phyloP scores from a whole-genome alignment of 2,329 filamentous ascomycete genomes.

The Phaeosphaeria sp. region DNA sequence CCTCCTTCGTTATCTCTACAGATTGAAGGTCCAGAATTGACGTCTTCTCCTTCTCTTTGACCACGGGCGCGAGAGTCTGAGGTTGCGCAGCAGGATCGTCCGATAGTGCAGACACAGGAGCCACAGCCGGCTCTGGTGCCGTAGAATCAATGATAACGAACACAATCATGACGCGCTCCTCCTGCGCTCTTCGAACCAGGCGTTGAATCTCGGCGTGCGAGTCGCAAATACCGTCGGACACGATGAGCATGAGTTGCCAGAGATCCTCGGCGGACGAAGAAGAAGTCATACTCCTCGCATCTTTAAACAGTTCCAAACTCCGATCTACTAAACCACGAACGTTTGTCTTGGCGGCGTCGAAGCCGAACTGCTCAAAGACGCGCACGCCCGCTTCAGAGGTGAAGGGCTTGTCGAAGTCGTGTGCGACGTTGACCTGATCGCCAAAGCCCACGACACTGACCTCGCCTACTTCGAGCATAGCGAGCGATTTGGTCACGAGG shows the following conservation, averaged over 20 bases:
- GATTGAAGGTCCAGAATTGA: constrained; percentile 89
- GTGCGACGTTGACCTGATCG: constrained; percentile 79
- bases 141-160: constrained; percentile 90
- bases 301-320: constrained; percentile 81
- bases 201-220: constrained; percentile 84
- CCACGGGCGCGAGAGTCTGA: constrained; percentile 21
- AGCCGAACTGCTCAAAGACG: constrained; percentile 83
- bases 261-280: constrained; percentile 67
- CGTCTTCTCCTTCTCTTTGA: constrained; percentile 59
- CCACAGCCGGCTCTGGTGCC: constrained; percentile 18
- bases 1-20: constrained; percentile 78
- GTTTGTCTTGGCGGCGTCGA: constrained; percentile 85
- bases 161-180: constrained; percentile 96
- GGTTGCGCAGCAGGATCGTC: not conserved
- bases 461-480: constrained; percentile 93
- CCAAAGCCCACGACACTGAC: constrained; percentile 93
- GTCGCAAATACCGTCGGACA: constrained; percentile 93
- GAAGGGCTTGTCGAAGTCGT: constrained; percentile 84
- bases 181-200: constrained; percentile 83
- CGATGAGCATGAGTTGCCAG: constrained; percentile 93
- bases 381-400: constrained; percentile 80
- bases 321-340: constrained; percentile 77
- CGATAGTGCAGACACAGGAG: not conserved
- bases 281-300: constrained; percentile 69
- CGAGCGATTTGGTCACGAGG: constrained; percentile 83